A percentile compares a stretch with the other conserved stretches of the same genome.
Evolutionary conservation across 805 yeast species (phyloP).

Genomic region (Candida argentea): DNA sequence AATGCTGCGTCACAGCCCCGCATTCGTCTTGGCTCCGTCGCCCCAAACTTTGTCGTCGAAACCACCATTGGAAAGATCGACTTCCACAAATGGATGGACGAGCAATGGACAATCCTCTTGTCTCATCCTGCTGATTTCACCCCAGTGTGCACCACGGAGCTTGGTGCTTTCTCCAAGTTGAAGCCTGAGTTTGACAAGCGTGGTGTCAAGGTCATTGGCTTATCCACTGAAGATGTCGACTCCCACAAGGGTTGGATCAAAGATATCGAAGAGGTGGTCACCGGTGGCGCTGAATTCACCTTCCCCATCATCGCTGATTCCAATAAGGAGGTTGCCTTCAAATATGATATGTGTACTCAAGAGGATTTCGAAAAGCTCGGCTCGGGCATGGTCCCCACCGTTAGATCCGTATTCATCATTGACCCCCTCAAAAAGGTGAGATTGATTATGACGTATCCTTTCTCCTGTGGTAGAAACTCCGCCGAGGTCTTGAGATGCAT

Average conservation of each 20-base stretch:
- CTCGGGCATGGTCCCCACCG: constrained; percentile 55
- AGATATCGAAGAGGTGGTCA: constrained; percentile 58
- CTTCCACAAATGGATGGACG: constrained; percentile 54
- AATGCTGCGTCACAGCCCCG: too few relatives aligned
- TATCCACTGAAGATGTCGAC: constrained; percentile 53
- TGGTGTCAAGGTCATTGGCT: constrained; percentile 56
- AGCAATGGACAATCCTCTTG: constrained; percentile 57
- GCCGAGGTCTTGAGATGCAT: constrained; percentile 63
- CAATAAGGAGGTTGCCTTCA: constrained; percentile 46
- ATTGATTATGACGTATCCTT: constrained; percentile 58
- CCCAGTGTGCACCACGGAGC: constrained; percentile 71
- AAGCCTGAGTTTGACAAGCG: constrained; percentile 61
- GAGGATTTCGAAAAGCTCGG: constrained; percentile 61
- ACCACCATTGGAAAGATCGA: constrained; percentile 54
- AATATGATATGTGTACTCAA: constrained; percentile 62
- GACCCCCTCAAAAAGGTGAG: constrained; percentile 59
- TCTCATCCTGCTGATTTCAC: constrained; percentile 75
- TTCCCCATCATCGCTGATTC: constrained; percentile 68
- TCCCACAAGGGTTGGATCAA: constrained; percentile 61
- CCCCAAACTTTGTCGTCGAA: constrained; percentile 58
- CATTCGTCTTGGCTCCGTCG: constrained; percentile 48
- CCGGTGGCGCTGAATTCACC: constrained; percentile 39
- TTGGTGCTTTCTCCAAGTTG: constrained; percentile 65
- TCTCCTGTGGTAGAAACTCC: constrained; percentile 68
- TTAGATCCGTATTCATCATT: constrained; percentile 62